Evolutionary conservation across 2,329 filamentous ascomycete genomes (phyloP).

Genomic region (Xylaria hypoxylon): DNA sequence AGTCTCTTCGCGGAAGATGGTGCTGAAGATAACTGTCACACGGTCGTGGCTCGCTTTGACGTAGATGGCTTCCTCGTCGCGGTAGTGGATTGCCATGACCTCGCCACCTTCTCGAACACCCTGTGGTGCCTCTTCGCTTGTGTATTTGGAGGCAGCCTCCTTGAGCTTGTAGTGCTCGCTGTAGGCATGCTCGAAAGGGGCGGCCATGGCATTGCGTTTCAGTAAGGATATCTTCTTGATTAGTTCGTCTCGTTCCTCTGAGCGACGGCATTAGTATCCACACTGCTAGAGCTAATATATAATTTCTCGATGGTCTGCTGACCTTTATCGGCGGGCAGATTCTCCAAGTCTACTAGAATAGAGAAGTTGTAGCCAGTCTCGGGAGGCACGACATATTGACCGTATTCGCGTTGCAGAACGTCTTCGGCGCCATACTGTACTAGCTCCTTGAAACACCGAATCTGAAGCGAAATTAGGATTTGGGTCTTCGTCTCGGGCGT

Average conservation of each 20-base stretch:
- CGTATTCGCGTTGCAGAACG: conserved; percentile 94
- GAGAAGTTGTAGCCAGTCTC: conserved; percentile 98
- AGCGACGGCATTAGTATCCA: conserved; percentile 35
- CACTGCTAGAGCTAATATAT: neutral
- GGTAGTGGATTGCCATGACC: conserved; percentile 96
- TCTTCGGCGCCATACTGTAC: conserved; percentile 92
- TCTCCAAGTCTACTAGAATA: conserved; percentile 87
- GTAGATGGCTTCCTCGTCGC: conserved; percentile 98
- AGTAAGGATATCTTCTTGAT: conserved; percentile 88
- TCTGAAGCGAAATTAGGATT: conserved; percentile 92
- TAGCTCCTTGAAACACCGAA: conserved; percentile 94
- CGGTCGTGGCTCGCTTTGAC: conserved; percentile 97
- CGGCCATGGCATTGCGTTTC: conserved; percentile 99
- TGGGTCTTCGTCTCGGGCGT: conserved; percentile 94
- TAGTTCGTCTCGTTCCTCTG: conserved; percentile 86
- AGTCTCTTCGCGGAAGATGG: conserved; percentile 96
- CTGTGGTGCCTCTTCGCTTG: conserved; percentile 91
- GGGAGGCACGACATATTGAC: conserved; percentile 85
- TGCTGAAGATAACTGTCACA: conserved; percentile 99
- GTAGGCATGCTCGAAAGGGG: conserved; percentile 97
- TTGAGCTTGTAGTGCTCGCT: conserved; percentile 88
- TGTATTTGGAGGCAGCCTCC: conserved; percentile 92
- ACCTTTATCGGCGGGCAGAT: conserved; percentile 84
- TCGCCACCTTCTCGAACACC: conserved; percentile 89
- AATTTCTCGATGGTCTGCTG: conserved; percentile 28